These are phyloP conservation scores for Russula sp. DNA, from an alignment of 768 basidiomycete genomes.

Conservation along the genomic window DNA sequence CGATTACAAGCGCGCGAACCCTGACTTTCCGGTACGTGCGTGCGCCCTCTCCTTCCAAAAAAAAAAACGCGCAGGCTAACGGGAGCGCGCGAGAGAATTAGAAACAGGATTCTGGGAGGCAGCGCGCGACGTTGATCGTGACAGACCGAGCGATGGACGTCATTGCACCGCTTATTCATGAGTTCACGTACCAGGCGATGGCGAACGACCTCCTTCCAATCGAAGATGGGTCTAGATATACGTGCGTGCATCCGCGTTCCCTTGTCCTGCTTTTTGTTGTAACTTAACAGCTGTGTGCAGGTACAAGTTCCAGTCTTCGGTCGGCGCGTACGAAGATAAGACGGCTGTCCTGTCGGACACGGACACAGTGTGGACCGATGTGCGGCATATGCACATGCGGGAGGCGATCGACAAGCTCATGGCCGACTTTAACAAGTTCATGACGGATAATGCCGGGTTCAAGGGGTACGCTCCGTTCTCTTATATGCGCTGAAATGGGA, in stretches of 20 bases:
- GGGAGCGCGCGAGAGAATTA: constrained; percentile 10
- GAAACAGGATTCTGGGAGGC: constrained; percentile 37
- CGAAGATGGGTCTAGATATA: constrained; percentile 78
- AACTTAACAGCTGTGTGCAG: constrained; percentile 33
- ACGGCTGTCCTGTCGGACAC: constrained; percentile 76
- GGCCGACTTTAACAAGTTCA: constrained; percentile 91
- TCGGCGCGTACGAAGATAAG: constrained; percentile 84
- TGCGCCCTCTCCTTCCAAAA: background rate
- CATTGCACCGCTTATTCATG: constrained; percentile 84
- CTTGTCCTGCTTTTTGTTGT: background rate
- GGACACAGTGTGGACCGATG: constrained; percentile 85
- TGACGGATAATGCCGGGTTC: constrained; percentile 92
- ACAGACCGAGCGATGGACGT: constrained; percentile 97
- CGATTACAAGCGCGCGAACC: constrained; percentile 77
- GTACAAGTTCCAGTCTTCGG: constrained; percentile 88
- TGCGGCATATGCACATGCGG: constrained; percentile 97
- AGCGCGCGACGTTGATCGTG: constrained; percentile 77
- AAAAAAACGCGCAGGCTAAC: background rate
- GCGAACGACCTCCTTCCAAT: constrained; percentile 89
- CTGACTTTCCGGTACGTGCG: constrained; percentile 73
- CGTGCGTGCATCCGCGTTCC: constrained; percentile 41
- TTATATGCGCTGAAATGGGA: background rate
- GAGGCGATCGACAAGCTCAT: constrained; percentile 97
- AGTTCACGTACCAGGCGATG: constrained; percentile 99
- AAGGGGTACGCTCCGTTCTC: constrained; percentile 53